Conservation (phyloP, 1,284 basidiomycete species). For the Phaffia rhodozyma region DNA sequence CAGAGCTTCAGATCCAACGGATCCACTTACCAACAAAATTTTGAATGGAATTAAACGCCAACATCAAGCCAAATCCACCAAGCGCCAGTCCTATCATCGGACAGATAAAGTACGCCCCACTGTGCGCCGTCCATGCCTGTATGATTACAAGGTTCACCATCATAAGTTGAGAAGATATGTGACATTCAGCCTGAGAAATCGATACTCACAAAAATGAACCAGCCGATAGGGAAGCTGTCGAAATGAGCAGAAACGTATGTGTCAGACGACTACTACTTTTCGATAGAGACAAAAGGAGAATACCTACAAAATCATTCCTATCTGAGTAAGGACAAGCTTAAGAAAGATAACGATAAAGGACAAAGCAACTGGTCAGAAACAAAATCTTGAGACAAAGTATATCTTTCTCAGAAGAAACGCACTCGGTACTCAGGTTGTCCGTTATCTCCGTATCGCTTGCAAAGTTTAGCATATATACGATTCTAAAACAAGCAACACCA, state of each 20-base stretch:
- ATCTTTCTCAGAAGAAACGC: constrained; percentile 12
- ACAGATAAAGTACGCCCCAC: constrained; percentile 33
- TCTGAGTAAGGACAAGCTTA: constrained; percentile 34
- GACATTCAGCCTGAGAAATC: neutral
- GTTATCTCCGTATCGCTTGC: constrained; percentile 24
- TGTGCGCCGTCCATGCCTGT: constrained; percentile 31
- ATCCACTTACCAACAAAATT: constrained; percentile 26
- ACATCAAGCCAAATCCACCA: constrained; percentile 29
- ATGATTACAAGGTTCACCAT: neutral
- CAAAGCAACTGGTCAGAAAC: neutral
- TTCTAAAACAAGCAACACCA: constrained; percentile 21
- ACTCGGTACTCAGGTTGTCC: constrained; percentile 37
- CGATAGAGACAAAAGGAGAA: neutral
- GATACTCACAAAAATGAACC: neutral
- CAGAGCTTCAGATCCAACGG: no score
- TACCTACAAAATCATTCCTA: constrained; percentile 38
- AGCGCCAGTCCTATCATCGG: constrained; percentile 31
- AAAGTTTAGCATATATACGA: constrained; percentile 34
- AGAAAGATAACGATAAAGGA: neutral
- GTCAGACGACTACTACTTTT: no score
- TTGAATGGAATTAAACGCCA: constrained; percentile 38
- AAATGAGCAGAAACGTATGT: constrained; percentile 5
- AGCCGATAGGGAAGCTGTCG: constrained; percentile 16
- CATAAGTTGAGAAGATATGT: neutral
- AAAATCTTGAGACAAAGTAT: neutral